Evolutionary conservation across 2,329 filamentous ascomycete genomes (phyloP).

Genomic region (Fusarium incarnatum): DNA sequence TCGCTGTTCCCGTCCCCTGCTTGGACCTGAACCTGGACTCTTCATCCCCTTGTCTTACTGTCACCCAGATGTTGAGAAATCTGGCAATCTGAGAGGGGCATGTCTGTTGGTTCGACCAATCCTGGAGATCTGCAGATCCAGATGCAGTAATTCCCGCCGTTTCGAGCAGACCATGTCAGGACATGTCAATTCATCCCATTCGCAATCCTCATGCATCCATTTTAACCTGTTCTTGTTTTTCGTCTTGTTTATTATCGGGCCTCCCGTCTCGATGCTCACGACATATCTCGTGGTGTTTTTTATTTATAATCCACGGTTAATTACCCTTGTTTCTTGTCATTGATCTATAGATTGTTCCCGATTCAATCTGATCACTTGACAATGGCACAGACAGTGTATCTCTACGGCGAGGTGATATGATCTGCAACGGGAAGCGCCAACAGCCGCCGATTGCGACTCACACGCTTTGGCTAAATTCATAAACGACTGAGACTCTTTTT

Average conservation of each 20-base stretch:
- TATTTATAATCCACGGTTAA: constrained; percentile 15
- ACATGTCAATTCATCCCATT: constrained; percentile 10
- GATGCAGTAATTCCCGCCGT: constrained; percentile 28
- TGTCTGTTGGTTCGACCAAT: constrained; percentile 29
- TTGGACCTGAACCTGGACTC: constrained; percentile 19
- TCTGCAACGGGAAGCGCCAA: constrained; percentile 34
- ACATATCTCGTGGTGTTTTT: constrained; percentile 32
- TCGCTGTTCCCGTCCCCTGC: constrained; percentile 17
- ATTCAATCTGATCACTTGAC: constrained; percentile 16
- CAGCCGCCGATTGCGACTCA: constrained; percentile 30
- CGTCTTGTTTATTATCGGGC: constrained; percentile 8
- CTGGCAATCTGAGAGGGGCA: constrained; percentile 24
- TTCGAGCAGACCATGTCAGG: constrained; percentile 14
- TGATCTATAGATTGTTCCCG: constrained; percentile 17
- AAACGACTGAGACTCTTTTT: constrained; percentile 1
- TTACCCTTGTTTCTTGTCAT: not conserved
- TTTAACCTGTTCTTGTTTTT: constrained; percentile 18
- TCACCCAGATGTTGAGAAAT: constrained; percentile 20
- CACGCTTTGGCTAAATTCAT: constrained; percentile 21
- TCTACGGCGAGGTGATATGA: constrained; percentile 19
- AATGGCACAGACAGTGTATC: constrained; percentile 5
- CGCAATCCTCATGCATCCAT: constrained; percentile 11
- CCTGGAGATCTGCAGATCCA: constrained; percentile 34
- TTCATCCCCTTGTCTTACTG: constrained; percentile 13
- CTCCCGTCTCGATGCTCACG: constrained; percentile 10